Evolutionary conservation across 768 basidiomycete species (phyloP).

Genomic region (Tylopilus vinaceipallidus): DNA sequence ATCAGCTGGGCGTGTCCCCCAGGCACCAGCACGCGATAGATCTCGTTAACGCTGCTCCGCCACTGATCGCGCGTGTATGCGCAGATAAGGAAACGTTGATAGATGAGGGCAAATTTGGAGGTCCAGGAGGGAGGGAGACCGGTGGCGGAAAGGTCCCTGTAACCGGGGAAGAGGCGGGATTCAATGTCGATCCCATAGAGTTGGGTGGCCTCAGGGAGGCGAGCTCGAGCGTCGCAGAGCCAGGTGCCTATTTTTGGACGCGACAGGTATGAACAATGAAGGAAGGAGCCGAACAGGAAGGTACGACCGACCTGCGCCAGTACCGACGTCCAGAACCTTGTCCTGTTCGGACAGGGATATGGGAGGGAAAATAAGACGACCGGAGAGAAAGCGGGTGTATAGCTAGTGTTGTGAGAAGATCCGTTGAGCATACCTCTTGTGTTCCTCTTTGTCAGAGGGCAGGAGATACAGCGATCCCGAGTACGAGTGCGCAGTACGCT

Average conservation of each 20-base stretch:
- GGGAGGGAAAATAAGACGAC: conserved; percentile 21
- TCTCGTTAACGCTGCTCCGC: conserved; percentile 23
- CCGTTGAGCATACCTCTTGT: too few relatives aligned
- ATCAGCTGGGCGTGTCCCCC: conserved; percentile 35
- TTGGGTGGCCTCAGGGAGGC: conserved; percentile 18
- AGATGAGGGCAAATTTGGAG: conserved; percentile 30
- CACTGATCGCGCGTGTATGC: conserved; percentile 32
- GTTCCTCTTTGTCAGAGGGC: too few relatives aligned
- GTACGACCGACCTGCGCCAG: conserved; percentile 17
- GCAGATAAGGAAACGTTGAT: conserved; percentile 32
- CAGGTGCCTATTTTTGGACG: conserved; percentile 15
- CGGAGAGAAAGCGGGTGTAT: conserved; percentile 21
- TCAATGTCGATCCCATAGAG: conserved; percentile 28
- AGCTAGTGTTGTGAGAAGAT: too few relatives aligned
- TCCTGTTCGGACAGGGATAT: conserved; percentile 12
- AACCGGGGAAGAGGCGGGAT: conserved; percentile 18
- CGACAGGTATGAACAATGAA: too few relatives aligned
- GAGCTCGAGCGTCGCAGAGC: conserved; percentile 17
- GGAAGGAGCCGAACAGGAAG: background rate
- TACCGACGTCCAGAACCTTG: conserved; percentile 24
- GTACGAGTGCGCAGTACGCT: too few relatives aligned
- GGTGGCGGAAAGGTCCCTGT: conserved; percentile 2
- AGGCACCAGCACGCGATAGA: conserved; percentile 31
- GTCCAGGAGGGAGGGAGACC: conserved; percentile 31
- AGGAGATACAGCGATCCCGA: too few relatives aligned